Conservation (phyloP, 208 protist species). For the Leishmania guyanensis region DNA sequence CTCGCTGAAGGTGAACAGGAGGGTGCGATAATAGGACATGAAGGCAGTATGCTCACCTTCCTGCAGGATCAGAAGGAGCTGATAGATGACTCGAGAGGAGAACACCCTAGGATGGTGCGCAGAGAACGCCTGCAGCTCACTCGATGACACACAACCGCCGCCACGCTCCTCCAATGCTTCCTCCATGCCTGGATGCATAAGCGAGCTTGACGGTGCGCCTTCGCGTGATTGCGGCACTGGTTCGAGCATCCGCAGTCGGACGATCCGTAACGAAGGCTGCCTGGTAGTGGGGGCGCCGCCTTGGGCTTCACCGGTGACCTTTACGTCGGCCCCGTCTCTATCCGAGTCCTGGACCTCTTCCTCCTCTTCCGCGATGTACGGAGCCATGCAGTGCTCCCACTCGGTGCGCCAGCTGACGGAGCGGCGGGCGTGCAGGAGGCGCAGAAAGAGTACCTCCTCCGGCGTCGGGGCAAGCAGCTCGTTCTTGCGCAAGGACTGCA, state of each 20-base stretch:
- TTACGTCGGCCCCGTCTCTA: not conserved
- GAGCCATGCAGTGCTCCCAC: conserved; percentile 38
- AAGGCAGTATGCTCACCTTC: conserved; percentile 67
- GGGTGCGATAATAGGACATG: conserved; percentile 66
- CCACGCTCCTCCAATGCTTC: not conserved
- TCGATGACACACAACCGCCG: not conserved
- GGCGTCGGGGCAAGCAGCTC: conserved; percentile 43
- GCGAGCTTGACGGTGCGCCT: not conserved
- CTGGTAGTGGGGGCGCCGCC: not conserved
- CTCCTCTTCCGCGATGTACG: not conserved
- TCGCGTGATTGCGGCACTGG: not conserved
- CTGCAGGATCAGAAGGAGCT: conserved; percentile 69
- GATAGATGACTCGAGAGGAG: conserved; percentile 58
- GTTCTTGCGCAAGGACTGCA: conserved; percentile 59
- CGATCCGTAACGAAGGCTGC: not conserved
- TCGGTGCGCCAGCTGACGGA: conserved; percentile 48
- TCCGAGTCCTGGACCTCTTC: not conserved
- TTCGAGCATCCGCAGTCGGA: not conserved
- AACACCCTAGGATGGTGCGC: conserved; percentile 18
- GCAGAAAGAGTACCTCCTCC: conserved; percentile 67
- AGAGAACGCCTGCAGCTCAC: not conserved
- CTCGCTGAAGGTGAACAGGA: conserved; percentile 32
- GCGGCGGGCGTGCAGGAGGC: conserved; percentile 67
- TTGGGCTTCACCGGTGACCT: not conserved
- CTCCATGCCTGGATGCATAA: not conserved